Percentiles rank a stretch among this genome's conserved stretches.
Evolutionary conservation across 1,139 yeast species (phyloP).

Genomic region (Taiozyma sp.): DNA sequence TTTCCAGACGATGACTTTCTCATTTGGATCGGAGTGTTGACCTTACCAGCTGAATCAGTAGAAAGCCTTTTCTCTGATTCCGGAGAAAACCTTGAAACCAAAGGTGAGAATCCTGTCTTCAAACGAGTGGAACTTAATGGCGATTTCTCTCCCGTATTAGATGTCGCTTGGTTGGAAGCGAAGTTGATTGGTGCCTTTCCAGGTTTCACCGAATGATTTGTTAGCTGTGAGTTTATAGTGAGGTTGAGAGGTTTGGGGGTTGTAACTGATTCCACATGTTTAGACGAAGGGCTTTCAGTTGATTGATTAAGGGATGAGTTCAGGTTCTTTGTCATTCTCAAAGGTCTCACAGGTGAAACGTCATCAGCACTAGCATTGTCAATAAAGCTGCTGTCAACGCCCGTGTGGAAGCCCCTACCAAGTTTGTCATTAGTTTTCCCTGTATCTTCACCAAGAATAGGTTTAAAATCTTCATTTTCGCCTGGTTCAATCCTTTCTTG

Average conservation of each 20-base stretch:
- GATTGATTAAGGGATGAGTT: background rate
- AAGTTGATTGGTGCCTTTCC: slow-evolving; percentile 3
- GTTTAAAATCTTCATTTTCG: background rate
- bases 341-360: slow-evolving; percentile 47
- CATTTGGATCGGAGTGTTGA: slow-evolving; percentile 4
- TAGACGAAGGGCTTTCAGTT: background rate
- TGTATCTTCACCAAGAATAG: background rate
- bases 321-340: slow-evolving; percentile 50
- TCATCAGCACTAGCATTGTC: slow-evolving; percentile 11
- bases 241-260: slow-evolving; percentile 14
- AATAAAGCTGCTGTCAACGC: background rate
- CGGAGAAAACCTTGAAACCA: slow-evolving; percentile 15
- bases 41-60: background rate
- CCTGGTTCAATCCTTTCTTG: slow-evolving; percentile 4
- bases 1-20: slow-evolving; percentile 25
- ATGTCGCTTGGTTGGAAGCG: background rate
- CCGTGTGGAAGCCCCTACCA: background rate
- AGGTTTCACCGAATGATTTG: slow-evolving; percentile 8
- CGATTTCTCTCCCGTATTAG: background rate
- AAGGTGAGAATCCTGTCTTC: slow-evolving; percentile 9
- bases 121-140: slow-evolving; percentile 3
- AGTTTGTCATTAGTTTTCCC: background rate
- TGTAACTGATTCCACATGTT: background rate
- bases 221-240: slow-evolving; percentile 14
- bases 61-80: slow-evolving; percentile 2